A percentile compares a stretch with the other conserved stretches of the same genome.
Conservation (phyloP, 129 eudicot genomes). For the Centaurea solstitialis region DNA sequence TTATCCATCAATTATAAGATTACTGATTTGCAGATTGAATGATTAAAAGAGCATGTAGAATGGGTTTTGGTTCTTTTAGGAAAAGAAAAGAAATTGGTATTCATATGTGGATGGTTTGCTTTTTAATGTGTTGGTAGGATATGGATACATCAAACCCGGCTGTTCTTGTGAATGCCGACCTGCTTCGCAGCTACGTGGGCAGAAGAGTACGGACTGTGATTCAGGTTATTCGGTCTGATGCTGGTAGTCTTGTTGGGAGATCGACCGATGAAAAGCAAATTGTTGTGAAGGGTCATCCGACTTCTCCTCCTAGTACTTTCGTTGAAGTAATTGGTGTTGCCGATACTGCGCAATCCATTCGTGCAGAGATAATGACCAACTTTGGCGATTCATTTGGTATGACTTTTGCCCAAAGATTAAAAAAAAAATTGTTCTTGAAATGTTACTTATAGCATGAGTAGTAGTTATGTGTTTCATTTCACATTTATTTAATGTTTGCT, state of each 20-base stretch:
- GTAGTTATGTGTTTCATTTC: not conserved
- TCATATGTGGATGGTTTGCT: not conserved
- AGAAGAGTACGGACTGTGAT: slow-evolving; percentile 73
- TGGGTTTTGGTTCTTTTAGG: not conserved
- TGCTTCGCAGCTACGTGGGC: slow-evolving; percentile 61
- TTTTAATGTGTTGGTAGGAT: slow-evolving; percentile 21
- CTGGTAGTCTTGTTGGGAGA: slow-evolving; percentile 53
- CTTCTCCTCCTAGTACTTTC: slow-evolving; percentile 56
- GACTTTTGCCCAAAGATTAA: not conserved
- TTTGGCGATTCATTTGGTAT: slow-evolving; percentile 85
- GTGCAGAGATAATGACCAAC: slow-evolving; percentile 74
- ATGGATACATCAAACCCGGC: slow-evolving; percentile 93
- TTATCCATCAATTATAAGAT: not conserved
- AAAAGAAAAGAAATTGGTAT: not conserved
- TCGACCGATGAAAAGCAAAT: slow-evolving; percentile 80
- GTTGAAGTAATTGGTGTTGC: slow-evolving; percentile 93
- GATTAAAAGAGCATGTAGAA: not conserved
- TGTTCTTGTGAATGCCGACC: slow-evolving; percentile 80
- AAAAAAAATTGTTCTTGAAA: not conserved
- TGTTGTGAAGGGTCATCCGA: slow-evolving; percentile 51
- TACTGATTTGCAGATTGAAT: not conserved
- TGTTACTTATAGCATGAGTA: not conserved
- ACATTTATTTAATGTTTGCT: not conserved
- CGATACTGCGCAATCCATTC: slow-evolving; percentile 57
- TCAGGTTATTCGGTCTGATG: slow-evolving; percentile 73